Evolutionary conservation across 805 yeast genomes (phyloP).

Genomic region (Cephaloascus fragrans): DNA sequence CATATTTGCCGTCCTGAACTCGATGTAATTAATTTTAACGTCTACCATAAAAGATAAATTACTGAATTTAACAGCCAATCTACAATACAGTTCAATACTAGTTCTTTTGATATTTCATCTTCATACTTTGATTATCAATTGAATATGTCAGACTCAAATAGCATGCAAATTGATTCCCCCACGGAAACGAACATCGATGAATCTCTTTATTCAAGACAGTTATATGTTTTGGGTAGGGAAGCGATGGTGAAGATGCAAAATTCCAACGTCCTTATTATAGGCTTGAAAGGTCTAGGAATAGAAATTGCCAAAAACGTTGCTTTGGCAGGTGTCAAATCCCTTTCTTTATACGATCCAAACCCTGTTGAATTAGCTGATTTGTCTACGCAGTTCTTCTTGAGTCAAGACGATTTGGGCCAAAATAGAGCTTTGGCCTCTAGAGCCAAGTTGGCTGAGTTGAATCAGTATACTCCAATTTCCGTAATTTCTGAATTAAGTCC

Average conservation of each 20-base stretch:
- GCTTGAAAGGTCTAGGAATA: conserved; percentile 86
- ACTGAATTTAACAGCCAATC: no score
- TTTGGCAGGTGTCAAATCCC: conserved; percentile 91
- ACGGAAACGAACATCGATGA: conserved; percentile 69
- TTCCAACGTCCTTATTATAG: conserved; percentile 86
- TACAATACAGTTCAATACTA: no score
- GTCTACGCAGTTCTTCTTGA: conserved; percentile 81
- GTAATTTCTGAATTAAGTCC: conserved; percentile 49
- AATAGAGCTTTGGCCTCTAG: conserved; percentile 68
- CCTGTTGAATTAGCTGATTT: conserved; percentile 61
- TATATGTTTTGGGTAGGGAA: conserved; percentile 93
- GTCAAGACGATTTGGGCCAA: conserved; percentile 63
- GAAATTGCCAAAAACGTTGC: conserved; percentile 97
- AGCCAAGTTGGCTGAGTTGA: conserved; percentile 67
- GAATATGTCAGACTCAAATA: conserved; percentile 8
- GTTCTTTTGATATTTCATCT: no score
- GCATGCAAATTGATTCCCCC: conserved; percentile 34
- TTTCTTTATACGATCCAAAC: conserved; percentile 76
- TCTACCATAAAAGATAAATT: no score
- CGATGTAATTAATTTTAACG: no score
- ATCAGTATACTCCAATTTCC: conserved; percentile 81
- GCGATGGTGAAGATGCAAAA: conserved; percentile 97
- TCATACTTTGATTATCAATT: no score
- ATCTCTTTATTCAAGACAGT: conserved; percentile 90
- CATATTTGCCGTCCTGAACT: no score